Evolutionary conservation across 192 early-diverging fungal genomes (phyloP).

Genomic region (Rhizophagus prolifer): DNA sequence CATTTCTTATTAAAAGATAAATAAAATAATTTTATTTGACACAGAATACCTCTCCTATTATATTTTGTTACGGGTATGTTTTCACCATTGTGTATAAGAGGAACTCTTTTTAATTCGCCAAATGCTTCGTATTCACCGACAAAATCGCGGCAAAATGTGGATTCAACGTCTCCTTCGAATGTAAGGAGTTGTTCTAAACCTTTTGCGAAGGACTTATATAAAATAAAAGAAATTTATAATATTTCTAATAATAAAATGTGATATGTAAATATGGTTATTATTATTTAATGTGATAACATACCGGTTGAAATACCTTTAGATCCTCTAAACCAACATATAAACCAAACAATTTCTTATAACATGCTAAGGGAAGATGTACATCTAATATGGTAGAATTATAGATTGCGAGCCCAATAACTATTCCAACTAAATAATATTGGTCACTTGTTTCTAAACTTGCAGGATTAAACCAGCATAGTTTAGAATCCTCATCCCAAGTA

Average conservation of each 20-base stretch:
- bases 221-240: background rate
- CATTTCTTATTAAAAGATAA: background rate
- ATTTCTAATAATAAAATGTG: background rate
- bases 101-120: conserved; percentile 62
- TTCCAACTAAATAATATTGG: conserved; percentile 89
- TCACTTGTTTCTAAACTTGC: conserved; percentile 71
- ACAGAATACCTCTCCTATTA: conserved; percentile 46
- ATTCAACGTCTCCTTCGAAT: conserved; percentile 78
- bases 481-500: conserved; percentile 63
- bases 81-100: conserved; percentile 63
- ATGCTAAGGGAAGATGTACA: conserved; percentile 73
- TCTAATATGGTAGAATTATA: conserved; percentile 95
- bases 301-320: conserved; percentile 69
- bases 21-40: background rate
- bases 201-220: conserved; percentile 59
- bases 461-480: conserved; percentile 75
- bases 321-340: conserved; percentile 74
- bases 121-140: conserved; percentile 71
- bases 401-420: conserved; percentile 89
- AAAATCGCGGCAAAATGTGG: conserved; percentile 83
- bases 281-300: conserved; percentile 18
- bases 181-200: conserved; percentile 84
- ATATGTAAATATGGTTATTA: background rate
- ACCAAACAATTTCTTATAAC: conserved; percentile 89
- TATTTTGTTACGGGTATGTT: conserved; percentile 60